Evolutionary conservation across 2,329 filamentous ascomycete genomes (phyloP).

Genomic region (Stemphylium vesicarium): DNA sequence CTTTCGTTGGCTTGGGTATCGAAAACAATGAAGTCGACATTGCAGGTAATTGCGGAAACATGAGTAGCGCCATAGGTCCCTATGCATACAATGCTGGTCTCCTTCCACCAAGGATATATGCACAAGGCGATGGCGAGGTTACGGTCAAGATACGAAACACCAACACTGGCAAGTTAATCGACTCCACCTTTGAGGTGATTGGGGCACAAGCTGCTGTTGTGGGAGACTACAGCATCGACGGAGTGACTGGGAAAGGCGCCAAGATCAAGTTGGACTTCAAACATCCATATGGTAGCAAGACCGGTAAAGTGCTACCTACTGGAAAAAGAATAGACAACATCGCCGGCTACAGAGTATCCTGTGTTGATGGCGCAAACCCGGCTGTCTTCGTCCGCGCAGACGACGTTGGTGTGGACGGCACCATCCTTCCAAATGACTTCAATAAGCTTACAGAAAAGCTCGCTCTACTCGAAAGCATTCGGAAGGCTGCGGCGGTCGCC

Average conservation of each 20-base stretch:
- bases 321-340: constrained; percentile 62
- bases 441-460: constrained; percentile 58
- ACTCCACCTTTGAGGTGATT: constrained; percentile 62
- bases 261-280: constrained; percentile 67
- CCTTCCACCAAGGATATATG: constrained; percentile 44
- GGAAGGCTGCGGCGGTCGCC: constrained; percentile 61
- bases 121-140: constrained; percentile 42
- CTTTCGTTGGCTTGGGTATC: constrained; percentile 73
- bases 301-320: constrained; percentile 67
- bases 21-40: constrained; percentile 66
- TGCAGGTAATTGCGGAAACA: constrained; percentile 78
- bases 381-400: constrained; percentile 65
- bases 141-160: constrained; percentile 71
- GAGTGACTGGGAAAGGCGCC: constrained; percentile 65
- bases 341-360: constrained; percentile 59
- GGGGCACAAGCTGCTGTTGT: constrained; percentile 55
- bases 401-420: constrained; percentile 59
- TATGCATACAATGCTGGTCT: constrained; percentile 65
- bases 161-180: constrained; percentile 71
- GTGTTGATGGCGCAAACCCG: constrained; percentile 70
- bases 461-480: constrained; percentile 62
- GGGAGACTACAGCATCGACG: constrained; percentile 68
- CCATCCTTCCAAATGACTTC: constrained; percentile 62
- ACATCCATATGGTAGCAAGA: constrained; percentile 68
- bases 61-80: constrained; percentile 73